Evolutionary conservation across 192 early-diverging fungal genomes (phyloP).

Genomic region (Backusella morwellensis): DNA sequence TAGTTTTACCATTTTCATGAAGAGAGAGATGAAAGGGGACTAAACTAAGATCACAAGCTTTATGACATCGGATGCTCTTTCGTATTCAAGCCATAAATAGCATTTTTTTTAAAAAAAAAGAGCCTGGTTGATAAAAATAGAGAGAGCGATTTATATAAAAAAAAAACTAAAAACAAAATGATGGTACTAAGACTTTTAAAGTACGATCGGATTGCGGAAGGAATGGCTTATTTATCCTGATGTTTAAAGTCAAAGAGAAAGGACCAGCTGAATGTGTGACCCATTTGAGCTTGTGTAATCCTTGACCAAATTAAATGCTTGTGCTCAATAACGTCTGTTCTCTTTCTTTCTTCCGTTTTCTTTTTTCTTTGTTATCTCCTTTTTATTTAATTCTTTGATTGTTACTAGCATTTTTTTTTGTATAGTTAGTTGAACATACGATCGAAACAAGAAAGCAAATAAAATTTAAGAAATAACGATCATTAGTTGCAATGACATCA

Average conservation of each 20-base stretch:
- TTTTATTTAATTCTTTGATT: not conserved
- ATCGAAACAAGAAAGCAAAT: not conserved
- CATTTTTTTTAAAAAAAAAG: no score
- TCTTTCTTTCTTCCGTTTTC: not conserved
- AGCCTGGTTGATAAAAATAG: not conserved
- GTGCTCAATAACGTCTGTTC: conserved; percentile 3
- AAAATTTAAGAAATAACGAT: not conserved
- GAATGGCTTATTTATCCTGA: not conserved
- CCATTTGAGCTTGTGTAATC: not conserved
- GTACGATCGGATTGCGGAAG: not conserved
- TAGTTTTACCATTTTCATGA: not conserved
- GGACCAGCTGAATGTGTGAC: conserved; percentile 2
- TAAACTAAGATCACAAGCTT: not conserved
- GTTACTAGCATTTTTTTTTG: not conserved
- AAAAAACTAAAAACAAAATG: not conserved
- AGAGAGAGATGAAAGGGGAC: not conserved
- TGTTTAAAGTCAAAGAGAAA: not conserved
- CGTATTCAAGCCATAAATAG: no score
- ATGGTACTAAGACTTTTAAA: not conserved
- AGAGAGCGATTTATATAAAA: not conserved
- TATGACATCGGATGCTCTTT: no score
- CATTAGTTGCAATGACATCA: conserved; percentile 17
- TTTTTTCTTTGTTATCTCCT: conserved; percentile 13
- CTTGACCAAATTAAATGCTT: not conserved
- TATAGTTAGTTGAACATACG: conserved; percentile 6